Base-by-base conservation (phyloP, 176 grass and related monocot genomes). In the Thinopyrum elongatum region DNA sequence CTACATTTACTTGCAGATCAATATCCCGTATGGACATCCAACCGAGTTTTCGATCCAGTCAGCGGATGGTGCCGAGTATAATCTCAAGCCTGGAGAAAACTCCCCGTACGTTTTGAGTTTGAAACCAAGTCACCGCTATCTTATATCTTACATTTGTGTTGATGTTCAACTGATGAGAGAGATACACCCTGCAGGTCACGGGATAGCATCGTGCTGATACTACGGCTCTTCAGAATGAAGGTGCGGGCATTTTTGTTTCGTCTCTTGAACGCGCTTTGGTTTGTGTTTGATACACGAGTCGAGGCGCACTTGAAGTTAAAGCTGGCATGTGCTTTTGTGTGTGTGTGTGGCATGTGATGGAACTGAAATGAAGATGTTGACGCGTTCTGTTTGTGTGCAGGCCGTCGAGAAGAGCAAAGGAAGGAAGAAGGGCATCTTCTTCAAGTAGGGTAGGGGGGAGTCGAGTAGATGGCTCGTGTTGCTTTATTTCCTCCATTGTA, bases 321-420 rank as follows among this genome's bases (percentile, higher is more conserved):
- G 59, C 4, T 47, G 44, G 44, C 44, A 47, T 5, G 13, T 47
- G 3, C 2, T 4, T 46, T 14, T 46, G 2, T 44, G 10, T 41
- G 38, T 44, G 11, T 44, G 41, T 44, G 3, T 46, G 42, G 1
- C 42, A 46, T 46, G 42, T 47, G 44, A 47, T 47, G 44, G 30
- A 35, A 66, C 16, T 69, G 68, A 83, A 21, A 26, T 58, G 28
- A 30, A 78, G 78, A n/a, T 42, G 38, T 33, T 58, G 53, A 5
- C 26, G 14, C 59, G 68, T 41, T 6, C 7, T 2, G 23, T 12
- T 23, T 41, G 64, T 29, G 78, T 86, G 77, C 88, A 98, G 95
- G 95, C 93, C 25, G 88, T 93, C 41, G 95, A 98, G 88, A 95
- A 95, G 81, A 95, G 87, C 28, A 95, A 98, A 84, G 91, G 79